A percentile compares a stretch with the other conserved stretches of the same genome.
Evolutionary conservation across 345 rosid genomes (phyloP).

Genomic region (Sonneratia caseolaris): DNA sequence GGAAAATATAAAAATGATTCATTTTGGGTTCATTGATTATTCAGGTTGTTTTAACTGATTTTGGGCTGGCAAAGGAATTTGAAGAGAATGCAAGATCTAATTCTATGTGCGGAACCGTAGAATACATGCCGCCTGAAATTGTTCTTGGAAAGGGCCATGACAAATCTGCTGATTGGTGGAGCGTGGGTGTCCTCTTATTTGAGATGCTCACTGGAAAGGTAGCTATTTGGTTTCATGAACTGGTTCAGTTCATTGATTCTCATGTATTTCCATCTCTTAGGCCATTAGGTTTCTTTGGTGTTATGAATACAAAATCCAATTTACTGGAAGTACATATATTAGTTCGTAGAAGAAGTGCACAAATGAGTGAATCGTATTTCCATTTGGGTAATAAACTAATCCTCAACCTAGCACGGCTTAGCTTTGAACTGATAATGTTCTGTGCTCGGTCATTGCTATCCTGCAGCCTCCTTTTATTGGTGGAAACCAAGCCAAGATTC

Average conservation of each 20-base stretch:
- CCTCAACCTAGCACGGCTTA: neutral
- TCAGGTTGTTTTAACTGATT: conserved; percentile 77
- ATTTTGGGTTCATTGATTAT: neutral
- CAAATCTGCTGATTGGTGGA: conserved; percentile 99
- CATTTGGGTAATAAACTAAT: neutral
- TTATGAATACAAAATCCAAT: too few relatives aligned
- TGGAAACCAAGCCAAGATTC: conserved; percentile 46
- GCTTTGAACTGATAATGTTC: neutral
- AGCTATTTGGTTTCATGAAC: conserved; percentile 1
- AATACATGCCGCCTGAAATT: conserved; percentile 96
- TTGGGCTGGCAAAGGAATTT: conserved; percentile 83
- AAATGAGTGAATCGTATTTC: neutral
- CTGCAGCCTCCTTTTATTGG: conserved; percentile 51
- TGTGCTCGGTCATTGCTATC: neutral
- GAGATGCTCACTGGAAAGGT: conserved; percentile 98
- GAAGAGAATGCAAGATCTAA: conserved; percentile 79
- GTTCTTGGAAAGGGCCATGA: conserved; percentile 83
- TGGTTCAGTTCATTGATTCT: neutral
- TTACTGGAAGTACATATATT: too few relatives aligned
- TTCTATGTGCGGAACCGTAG: conserved; percentile 87
- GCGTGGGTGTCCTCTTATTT: conserved; percentile 72
- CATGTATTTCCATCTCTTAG: neutral
- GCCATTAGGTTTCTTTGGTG: too few relatives aligned
- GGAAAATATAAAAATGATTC: neutral
- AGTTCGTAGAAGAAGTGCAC: too few relatives aligned